Evolutionary conservation across 176 grass and related monocot species (phyloP), one percentile per base, ranked within the genome.

Genomic region (Ananas comosus): DNA sequence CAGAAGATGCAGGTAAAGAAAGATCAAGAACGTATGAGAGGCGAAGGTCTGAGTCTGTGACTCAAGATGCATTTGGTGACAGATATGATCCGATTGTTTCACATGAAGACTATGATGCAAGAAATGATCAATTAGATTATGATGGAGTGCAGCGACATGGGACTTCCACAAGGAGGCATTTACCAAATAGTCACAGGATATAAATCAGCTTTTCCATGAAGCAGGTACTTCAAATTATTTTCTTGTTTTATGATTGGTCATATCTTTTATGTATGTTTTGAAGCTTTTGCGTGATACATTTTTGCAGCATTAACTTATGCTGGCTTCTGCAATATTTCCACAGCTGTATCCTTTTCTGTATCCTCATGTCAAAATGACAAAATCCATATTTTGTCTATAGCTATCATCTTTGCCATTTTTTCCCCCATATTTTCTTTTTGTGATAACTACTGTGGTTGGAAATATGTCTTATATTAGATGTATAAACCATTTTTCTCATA

Each of bases 281-380:
- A 80, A 66, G 53, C 49, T 74, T 69, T 65, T 78, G 27, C 78
- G 79, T 84, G 53, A 75, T 54, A 72, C 73, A 48, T 71, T 67
- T 75, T 75, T 92, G 86, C 89, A 90, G 81, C 90, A 86, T 16
- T 67, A 77, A 71, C 23, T 74, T 76, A 81, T 73, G 73, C 78
- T 80, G 70, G 83, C 73, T 69, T 72, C 84, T 79, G 63, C 76
- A 77, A 73, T 79, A 73, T 81, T 83, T 78, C 76, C 68, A 74
- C 80, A 82, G 71, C 80, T 63, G 89, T 97, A 97, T 97, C 93
- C 93, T 97, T 92, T 83, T 87, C 70, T 78, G 93, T 97, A 97
- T 97, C 93, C 89, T 90, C 81, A 75, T 72, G 29, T 53, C 64
- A 71, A 50, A 80, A 76, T 68, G 57, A 42, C 33, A 42, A 42